Conservation (phyloP, 805 yeast species). For the Wickerhamiella cacticola region DNA sequence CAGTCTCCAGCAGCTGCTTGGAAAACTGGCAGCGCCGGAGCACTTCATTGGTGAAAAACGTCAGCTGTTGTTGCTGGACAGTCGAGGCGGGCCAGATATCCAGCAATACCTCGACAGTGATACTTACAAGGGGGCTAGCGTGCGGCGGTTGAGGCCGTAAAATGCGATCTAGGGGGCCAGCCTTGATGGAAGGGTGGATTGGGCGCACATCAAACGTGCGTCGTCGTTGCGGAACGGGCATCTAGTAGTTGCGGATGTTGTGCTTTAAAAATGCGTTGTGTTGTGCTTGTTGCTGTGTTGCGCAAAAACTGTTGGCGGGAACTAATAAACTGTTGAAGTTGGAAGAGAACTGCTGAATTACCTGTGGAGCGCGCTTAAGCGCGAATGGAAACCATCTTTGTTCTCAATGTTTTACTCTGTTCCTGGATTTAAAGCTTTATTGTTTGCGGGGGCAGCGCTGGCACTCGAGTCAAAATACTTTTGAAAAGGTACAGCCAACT, state of each 20-base stretch:
- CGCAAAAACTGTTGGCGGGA: no score
- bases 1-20: constrained; percentile 49
- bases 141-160: constrained; percentile 7
- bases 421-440: background rate
- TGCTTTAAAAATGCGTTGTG: no score
- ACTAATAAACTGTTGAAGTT: constrained; percentile 11
- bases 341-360: no score
- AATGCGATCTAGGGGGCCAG: constrained; percentile 3
- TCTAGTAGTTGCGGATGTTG: no score
- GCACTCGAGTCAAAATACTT: no score
- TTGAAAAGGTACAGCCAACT: background rate
- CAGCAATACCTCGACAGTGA: constrained; percentile 24
- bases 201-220: background rate
- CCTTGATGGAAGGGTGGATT: constrained; percentile 1
- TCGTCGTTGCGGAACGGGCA: constrained; percentile 4
- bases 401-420: background rate
- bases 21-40: constrained; percentile 44
- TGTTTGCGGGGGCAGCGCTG: background rate
- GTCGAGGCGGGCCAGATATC: constrained; percentile 27
- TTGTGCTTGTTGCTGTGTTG: no score
- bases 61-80: constrained; percentile 21
- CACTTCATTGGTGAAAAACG: constrained; percentile 30
- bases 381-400: background rate
- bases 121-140: constrained; percentile 21
- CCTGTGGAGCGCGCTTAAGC: background rate